These are phyloP conservation scores for Cephaloascus albidus DNA, from an alignment of 805 yeast species.

Conservation along the genomic window DNA sequence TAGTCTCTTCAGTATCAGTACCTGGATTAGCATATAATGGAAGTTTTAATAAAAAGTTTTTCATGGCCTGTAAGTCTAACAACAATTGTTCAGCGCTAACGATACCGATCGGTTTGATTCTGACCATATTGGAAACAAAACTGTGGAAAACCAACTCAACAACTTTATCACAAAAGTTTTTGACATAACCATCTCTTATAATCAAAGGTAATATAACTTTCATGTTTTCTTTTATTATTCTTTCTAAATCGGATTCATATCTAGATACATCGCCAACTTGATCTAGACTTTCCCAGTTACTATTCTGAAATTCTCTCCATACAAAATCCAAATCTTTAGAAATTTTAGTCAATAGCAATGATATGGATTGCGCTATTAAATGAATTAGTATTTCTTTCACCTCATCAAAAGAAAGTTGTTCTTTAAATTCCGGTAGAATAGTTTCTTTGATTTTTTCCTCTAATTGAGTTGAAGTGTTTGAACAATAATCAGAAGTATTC, in stretches of 20 bases:
- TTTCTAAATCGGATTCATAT: constrained; percentile 52
- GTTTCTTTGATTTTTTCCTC: constrained; percentile 46
- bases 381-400: constrained; percentile 49
- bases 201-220: constrained; percentile 44
- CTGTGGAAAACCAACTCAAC: constrained; percentile 55
- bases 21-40: constrained; percentile 33
- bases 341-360: constrained; percentile 46
- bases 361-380: constrained; percentile 49
- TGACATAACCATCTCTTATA: constrained; percentile 59
- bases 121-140: constrained; percentile 47
- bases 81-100: constrained; percentile 73
- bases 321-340: constrained; percentile 52
- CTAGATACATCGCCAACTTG: constrained; percentile 66
- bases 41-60: constrained; percentile 37
- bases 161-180: constrained; percentile 68
- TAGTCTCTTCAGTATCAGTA: constrained; percentile 11
- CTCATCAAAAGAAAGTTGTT: constrained; percentile 41
- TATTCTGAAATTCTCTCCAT: constrained; percentile 78
- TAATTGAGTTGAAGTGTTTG: constrained; percentile 68
- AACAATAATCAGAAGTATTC: constrained; percentile 86
- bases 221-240: constrained; percentile 34
- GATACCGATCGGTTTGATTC: constrained; percentile 60
- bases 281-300: constrained; percentile 58
- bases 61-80: constrained; percentile 61
- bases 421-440: constrained; percentile 22